Conservation (phyloP, 129 eudicot species). For the Centrapalus pauciflorus region DNA sequence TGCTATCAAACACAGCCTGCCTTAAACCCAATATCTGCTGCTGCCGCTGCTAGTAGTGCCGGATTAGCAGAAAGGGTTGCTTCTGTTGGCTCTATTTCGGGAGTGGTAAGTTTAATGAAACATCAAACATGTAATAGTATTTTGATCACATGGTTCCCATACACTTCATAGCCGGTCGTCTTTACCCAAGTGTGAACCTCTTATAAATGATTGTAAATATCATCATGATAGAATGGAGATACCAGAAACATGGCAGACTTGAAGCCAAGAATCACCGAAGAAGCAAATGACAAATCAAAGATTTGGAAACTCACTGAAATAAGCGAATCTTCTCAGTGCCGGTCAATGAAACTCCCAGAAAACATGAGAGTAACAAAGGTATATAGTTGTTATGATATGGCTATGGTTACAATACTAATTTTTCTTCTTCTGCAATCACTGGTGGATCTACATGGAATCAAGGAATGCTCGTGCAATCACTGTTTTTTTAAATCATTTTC, state of each 20-base stretch:
- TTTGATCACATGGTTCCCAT: not conserved
- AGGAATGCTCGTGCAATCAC: too few species aligned
- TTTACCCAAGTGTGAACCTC: too few species aligned
- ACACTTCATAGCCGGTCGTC: too few species aligned
- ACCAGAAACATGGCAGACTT: constrained; percentile 27
- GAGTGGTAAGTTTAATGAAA: constrained; percentile 47
- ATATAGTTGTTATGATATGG: not conserved
- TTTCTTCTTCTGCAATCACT: too few species aligned
- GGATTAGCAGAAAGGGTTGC: constrained; percentile 65
- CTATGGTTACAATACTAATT: not conserved
- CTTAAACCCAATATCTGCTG: constrained; percentile 49
- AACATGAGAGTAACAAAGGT: constrained; percentile 42
- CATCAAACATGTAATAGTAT: not conserved
- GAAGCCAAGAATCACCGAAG: constrained; percentile 30
- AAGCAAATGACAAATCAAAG: constrained; percentile 25
- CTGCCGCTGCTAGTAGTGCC: constrained; percentile 50
- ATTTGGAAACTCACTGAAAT: constrained; percentile 34
- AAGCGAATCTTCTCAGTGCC: constrained; percentile 52
- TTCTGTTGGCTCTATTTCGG: constrained; percentile 51
- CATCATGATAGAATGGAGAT: constrained; percentile 30
- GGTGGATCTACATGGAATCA: not conserved
- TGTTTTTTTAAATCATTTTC: not conserved
- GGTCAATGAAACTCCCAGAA: constrained; percentile 41
- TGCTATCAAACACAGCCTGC: constrained; percentile 47
- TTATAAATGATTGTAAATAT: not conserved